These are phyloP conservation scores for Apiotrichum akiyoshidainum DNA, from an alignment of 1,284 basidiomycete species.

Conservation along the genomic window DNA sequence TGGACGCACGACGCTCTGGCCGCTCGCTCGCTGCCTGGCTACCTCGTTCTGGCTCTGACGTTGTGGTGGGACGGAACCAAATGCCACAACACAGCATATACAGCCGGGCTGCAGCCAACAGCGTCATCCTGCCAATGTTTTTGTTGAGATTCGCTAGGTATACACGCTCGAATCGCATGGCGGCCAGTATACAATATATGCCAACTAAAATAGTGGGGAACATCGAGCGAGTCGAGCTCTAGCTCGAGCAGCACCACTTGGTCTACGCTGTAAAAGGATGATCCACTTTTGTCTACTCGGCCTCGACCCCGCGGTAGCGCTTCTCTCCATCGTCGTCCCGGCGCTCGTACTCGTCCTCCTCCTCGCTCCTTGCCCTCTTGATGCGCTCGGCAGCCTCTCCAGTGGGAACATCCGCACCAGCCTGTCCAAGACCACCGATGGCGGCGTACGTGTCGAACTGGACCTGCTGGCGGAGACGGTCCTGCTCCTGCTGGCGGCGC, in stretches of 20 bases:
- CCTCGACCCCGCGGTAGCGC: conserved; percentile 43
- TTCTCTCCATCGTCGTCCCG: conserved; percentile 40
- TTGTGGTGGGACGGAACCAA: too few relatives aligned
- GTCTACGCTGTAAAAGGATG: not conserved
- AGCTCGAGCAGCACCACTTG: too few relatives aligned
- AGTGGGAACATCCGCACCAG: conserved; percentile 68
- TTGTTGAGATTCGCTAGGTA: too few relatives aligned
- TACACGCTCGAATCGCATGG: not conserved
- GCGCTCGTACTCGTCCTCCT: conserved; percentile 13
- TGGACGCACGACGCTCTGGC: too few relatives aligned
- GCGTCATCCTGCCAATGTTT: too few relatives aligned
- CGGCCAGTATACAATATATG: not conserved
- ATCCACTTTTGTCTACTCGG: conserved; percentile 21
- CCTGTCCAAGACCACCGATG: conserved; percentile 70
- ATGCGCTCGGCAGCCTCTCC: conserved; percentile 38
- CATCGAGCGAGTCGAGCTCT: too few relatives aligned
- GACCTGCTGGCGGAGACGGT: conserved; percentile 69
- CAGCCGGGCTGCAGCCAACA: too few relatives aligned
- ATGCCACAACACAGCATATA: too few relatives aligned
- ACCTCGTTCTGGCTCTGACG: too few relatives aligned
- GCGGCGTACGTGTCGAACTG: conserved; percentile 86
- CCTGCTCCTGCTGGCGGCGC: conserved; percentile 64
- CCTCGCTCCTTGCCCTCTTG: conserved; percentile 40
- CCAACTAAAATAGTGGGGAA: too few relatives aligned
- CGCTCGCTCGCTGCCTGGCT: too few relatives aligned